phyloP scores from a whole-genome alignment of 1,284 basidiomycete genomes.

The Veloboletus limbatus region DNA sequence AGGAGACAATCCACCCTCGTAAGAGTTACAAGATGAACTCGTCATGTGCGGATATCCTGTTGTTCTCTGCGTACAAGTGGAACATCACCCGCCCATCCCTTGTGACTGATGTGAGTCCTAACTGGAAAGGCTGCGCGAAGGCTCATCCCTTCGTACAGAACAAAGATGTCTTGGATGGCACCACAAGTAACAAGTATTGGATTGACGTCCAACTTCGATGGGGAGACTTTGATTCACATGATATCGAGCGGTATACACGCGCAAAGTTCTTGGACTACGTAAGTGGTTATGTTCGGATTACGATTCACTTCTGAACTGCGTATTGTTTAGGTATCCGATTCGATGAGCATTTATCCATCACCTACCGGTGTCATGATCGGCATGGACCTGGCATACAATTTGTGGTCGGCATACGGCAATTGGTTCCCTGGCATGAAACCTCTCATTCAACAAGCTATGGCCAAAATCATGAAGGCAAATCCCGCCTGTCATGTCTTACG shows the following conservation, averaged over 20 bases:
- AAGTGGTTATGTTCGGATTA: constrained; percentile 26
- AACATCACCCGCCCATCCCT: constrained; percentile 96
- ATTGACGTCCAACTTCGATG: constrained; percentile 97
- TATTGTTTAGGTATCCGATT: constrained; percentile 72
- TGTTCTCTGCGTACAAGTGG: constrained; percentile 99
- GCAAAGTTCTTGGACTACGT: constrained; percentile 98
- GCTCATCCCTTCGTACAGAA: constrained; percentile 43
- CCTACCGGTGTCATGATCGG: constrained; percentile 98
- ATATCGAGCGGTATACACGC: constrained; percentile 95
- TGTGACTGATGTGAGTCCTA: constrained; percentile 77
- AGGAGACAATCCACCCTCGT: constrained; percentile 98
- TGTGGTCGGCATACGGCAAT: constrained; percentile 99
- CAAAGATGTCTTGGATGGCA: constrained; percentile 96
- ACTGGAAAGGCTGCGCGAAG: neutral
- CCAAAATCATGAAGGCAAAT: constrained; percentile 99
- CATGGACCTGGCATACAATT: constrained; percentile 97
- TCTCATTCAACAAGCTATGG: constrained; percentile 98
- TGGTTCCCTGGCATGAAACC: constrained; percentile 99
- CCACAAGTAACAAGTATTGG: constrained; percentile 99
- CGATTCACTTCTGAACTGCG: constrained; percentile 1
- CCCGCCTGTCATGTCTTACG: constrained; percentile 97
- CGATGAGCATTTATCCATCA: constrained; percentile 97
- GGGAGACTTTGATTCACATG: constrained; percentile 99
- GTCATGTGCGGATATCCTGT: constrained; percentile 91
- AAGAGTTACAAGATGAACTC: constrained; percentile 99